phyloP scores from a whole-genome alignment of 2,329 filamentous ascomycete genomes.

The Pezicula rhizophila region DNA sequence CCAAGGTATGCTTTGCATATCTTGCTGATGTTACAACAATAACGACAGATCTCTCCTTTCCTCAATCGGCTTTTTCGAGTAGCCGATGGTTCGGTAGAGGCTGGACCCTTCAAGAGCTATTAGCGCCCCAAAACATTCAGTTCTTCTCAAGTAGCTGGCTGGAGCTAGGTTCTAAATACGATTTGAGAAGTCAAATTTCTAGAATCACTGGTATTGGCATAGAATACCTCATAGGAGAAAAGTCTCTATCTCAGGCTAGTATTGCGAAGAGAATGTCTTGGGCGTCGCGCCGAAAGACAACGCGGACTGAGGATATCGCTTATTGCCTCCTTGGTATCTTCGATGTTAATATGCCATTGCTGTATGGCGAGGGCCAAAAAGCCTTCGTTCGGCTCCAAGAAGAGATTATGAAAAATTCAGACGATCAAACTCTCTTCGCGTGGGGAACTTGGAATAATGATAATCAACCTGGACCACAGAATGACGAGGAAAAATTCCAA shows the following conservation, averaged over 20 bases:
- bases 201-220: too few species aligned
- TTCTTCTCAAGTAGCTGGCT: not conserved
- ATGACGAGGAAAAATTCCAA: too few species aligned
- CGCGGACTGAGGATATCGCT: slow-evolving; percentile 23
- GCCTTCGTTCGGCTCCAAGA: slow-evolving; percentile 31
- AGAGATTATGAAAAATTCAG: slow-evolving; percentile 28
- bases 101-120: slow-evolving; percentile 7
- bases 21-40: slow-evolving; percentile 4
- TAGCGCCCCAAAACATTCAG: slow-evolving; percentile 1
- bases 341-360: slow-evolving; percentile 28
- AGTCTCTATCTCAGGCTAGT: slow-evolving; percentile 18
- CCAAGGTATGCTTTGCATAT: slow-evolving; percentile 13
- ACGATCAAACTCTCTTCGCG: slow-evolving; percentile 31
- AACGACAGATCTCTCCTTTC: too few species aligned
- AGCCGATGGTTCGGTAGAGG: slow-evolving; percentile 8
- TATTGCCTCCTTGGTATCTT: slow-evolving; percentile 32
- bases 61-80: not conserved
- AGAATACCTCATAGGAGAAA: too few species aligned
- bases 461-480: not conserved
- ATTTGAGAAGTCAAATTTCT: not conserved
- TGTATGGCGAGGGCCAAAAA: slow-evolving; percentile 29
- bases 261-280: slow-evolving; percentile 30
- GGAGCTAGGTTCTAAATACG: slow-evolving; percentile 5
- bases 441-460: slow-evolving; percentile 11
- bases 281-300: slow-evolving; percentile 27